Evolutionary conservation across 2,329 filamentous ascomycete species (phyloP).

Genomic region (Aspergillus jensenii): DNA sequence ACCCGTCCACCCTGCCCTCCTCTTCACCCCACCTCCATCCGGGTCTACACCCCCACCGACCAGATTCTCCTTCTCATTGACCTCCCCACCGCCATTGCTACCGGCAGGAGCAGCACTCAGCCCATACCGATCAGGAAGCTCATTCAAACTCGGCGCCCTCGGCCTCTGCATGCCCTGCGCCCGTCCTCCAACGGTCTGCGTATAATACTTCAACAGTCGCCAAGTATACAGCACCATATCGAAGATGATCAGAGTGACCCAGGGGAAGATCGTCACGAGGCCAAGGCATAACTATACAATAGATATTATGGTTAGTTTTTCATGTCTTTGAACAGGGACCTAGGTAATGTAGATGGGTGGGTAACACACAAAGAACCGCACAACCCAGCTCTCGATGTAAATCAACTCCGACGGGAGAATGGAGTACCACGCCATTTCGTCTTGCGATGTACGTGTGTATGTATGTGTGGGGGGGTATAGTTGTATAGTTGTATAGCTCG

Average conservation of each 20-base stretch:
- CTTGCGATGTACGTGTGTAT: not conserved
- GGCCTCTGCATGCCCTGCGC: constrained; percentile 61
- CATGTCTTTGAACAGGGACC: not conserved
- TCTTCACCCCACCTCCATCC: constrained; percentile 8
- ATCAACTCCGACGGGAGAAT: constrained; percentile 61
- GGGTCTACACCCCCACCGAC: constrained; percentile 1
- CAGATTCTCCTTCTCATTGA: not conserved
- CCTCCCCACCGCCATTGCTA: not conserved
- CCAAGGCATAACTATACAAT: constrained; percentile 58
- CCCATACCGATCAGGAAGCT: constrained; percentile 53
- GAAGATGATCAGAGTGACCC: constrained; percentile 62
- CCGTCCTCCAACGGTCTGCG: constrained; percentile 61
- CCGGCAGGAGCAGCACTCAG: constrained; percentile 22
- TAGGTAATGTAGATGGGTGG: not conserved
- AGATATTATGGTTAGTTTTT: not conserved
- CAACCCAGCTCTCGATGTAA: constrained; percentile 62
- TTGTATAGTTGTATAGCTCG: not conserved
- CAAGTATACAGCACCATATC: constrained; percentile 63
- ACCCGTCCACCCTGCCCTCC: not conserved
- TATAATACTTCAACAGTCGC: constrained; percentile 58
- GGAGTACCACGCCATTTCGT: constrained; percentile 63
- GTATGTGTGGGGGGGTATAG: not conserved
- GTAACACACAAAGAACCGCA: constrained; percentile 59
- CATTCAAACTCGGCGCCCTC: constrained; percentile 61
- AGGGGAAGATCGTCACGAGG: constrained; percentile 61